Evolutionary conservation across 768 basidiomycete genomes (phyloP).

Genomic region (Pulveroboletus sp.): DNA sequence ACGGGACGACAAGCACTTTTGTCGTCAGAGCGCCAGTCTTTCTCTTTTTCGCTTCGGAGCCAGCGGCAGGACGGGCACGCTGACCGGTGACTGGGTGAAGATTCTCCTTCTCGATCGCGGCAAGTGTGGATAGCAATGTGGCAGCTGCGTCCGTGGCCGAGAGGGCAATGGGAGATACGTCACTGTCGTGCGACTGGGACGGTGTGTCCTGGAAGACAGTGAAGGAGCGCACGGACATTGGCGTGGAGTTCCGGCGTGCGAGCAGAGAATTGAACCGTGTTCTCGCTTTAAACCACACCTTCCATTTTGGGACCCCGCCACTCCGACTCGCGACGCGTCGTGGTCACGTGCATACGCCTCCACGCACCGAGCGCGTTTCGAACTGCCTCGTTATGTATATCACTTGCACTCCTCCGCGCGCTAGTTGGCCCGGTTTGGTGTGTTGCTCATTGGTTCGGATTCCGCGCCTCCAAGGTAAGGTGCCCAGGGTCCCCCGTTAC

Average conservation of each 20-base stretch:
- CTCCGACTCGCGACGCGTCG: constrained; percentile 32
- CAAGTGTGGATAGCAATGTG: constrained; percentile 35
- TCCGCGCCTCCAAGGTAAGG: constrained; percentile 7
- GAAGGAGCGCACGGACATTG: constrained; percentile 57
- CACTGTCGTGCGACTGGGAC: constrained; percentile 30
- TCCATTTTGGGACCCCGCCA: constrained; percentile 32
- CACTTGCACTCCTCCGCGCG: too few relatives aligned
- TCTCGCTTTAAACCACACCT: constrained; percentile 28
- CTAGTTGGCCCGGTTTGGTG: background rate
- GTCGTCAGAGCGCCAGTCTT: constrained; percentile 57
- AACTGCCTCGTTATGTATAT: background rate
- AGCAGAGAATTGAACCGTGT: constrained; percentile 15
- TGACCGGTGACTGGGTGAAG: constrained; percentile 70
- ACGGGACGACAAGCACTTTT: constrained; percentile 40
- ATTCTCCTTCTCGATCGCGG: constrained; percentile 70
- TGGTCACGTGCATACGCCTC: constrained; percentile 19
- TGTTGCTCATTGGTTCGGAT: constrained; percentile 8
- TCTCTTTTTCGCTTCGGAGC: constrained; percentile 52
- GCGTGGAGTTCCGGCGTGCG: constrained; percentile 11
- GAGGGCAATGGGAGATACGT: constrained; percentile 21
- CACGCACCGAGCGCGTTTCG: constrained; percentile 2
- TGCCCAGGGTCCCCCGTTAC: constrained; percentile 9
- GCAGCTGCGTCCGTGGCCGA: constrained; percentile 24
- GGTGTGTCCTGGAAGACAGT: constrained; percentile 62
- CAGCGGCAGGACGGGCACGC: constrained; percentile 40